Base-by-base conservation (phyloP, 129 eudicot genomes). In the Flaveria brownii region DNA sequence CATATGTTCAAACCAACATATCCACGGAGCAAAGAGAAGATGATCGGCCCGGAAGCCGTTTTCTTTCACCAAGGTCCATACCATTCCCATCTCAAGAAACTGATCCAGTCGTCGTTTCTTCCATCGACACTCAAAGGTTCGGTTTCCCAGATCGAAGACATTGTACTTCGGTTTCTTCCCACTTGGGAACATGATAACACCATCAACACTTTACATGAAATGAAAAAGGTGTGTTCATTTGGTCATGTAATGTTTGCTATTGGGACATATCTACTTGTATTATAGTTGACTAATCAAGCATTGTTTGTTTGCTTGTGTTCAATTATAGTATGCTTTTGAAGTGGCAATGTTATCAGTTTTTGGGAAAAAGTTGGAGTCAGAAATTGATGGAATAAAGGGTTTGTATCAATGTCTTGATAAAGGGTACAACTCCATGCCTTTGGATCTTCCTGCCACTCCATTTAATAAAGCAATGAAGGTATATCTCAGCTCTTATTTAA, bases 391-490 rank as follows among this genome's bases (percentile, higher is more conserved):
- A 74, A 84, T 93, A 61, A 89, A 91, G 68, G 61, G 62, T 25
- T 84, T 84, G 87, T 93, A 91, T 71, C 86, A 82, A 41, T 68
- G 81, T 54, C 74, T 93, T 61, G 98, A 93, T 81, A 91, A 87
- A 79, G 98, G 98, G 8, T 93, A 91, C 91, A 93, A 93, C 78
- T 93, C 97, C 67, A 93, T 93, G 97, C 96, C 98, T 67, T 63
- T 93, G 73, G 71, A 88, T 85, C 78, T 93, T 41, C 97, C 97
- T 18, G 93, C 91, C 67, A 93, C 96, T 63, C 87, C 84, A 39
- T 93, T 83, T 64, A 68, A 84, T 85, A 88, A 84, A 80, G 86
- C 98, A 22, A 85, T 87, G 88, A 93, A 88, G 90, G 98, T 87
- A 78, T 28, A 3, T 18, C 59, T 17, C 50, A n/a, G 25, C 17